Evolutionary conservation across 768 basidiomycete genomes (phyloP).

Genomic region (Mycena vulgaris): DNA sequence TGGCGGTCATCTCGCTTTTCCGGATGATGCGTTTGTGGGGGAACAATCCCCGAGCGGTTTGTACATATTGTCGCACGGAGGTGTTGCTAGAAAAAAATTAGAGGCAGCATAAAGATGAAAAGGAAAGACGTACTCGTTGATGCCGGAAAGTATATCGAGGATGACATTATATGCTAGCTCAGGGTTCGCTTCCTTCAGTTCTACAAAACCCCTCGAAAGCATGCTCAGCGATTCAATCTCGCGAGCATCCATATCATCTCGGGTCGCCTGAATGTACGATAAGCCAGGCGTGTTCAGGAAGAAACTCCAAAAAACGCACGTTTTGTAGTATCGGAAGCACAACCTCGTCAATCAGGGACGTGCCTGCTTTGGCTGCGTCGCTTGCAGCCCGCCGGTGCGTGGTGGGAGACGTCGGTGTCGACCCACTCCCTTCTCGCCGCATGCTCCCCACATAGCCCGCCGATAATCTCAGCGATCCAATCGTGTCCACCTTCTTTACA

Average conservation of each 20-base stretch:
- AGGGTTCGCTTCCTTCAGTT: slow-evolving; percentile 87
- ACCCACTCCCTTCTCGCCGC: slow-evolving; percentile 67
- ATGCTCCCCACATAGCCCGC: slow-evolving; percentile 86
- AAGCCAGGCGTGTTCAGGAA: slow-evolving; percentile 22
- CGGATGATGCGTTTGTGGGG: slow-evolving; percentile 85
- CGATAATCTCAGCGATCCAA: slow-evolving; percentile 82
- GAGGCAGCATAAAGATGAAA: slow-evolving; percentile 20
- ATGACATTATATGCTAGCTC: slow-evolving; percentile 90
- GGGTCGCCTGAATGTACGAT: slow-evolving; percentile 66
- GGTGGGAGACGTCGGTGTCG: slow-evolving; percentile 65
- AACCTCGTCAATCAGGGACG: slow-evolving; percentile 84
- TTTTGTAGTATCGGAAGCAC: slow-evolving; percentile 84
- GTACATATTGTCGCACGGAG: slow-evolving; percentile 85
- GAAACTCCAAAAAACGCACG: slow-evolving; percentile 61
- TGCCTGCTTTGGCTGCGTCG: slow-evolving; percentile 77
- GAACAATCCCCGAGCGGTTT: slow-evolving; percentile 85
- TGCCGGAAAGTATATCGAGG: slow-evolving; percentile 89
- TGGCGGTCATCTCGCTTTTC: slow-evolving; percentile 88
- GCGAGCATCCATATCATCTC: slow-evolving; percentile 89
- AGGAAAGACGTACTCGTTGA: slow-evolving; percentile 86
- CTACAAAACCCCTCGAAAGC: slow-evolving; percentile 91
- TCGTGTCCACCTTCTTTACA: slow-evolving; percentile 91
- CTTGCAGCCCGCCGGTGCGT: slow-evolving; percentile 66
- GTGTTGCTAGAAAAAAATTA: slow-evolving; percentile 68
- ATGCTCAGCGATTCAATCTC: slow-evolving; percentile 93